Conservation (phyloP, 2,329 filamentous ascomycete species). For the Verticillium nubilum region DNA sequence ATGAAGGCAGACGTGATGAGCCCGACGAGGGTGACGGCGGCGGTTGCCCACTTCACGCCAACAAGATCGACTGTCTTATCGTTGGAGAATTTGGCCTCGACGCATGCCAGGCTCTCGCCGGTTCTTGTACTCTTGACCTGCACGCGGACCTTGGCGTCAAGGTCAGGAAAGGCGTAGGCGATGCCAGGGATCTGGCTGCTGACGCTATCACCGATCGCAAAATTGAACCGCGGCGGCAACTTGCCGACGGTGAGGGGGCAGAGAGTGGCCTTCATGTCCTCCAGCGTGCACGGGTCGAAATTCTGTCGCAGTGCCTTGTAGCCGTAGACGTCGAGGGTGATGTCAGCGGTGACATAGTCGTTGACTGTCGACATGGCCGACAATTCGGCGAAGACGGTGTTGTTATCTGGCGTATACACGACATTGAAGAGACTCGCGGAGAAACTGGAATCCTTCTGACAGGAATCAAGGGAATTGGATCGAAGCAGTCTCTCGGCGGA, state of each 20-base stretch:
- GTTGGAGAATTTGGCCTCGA: conserved; percentile 84
- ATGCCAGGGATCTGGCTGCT: conserved; percentile 71
- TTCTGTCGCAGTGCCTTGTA: conserved; percentile 62
- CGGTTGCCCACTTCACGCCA: conserved; percentile 84
- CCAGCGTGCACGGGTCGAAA: conserved; percentile 69
- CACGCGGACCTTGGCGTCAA: conserved; percentile 80
- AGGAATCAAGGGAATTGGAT: conserved; percentile 79
- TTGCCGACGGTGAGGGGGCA: conserved; percentile 88
- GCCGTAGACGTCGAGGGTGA: conserved; percentile 78
- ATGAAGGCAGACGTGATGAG: conserved; percentile 81
- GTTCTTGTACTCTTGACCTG: conserved; percentile 67
- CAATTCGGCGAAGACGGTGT: conserved; percentile 67
- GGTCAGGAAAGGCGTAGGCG: conserved; percentile 83
- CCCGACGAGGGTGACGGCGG: conserved; percentile 79
- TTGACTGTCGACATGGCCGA: conserved; percentile 77
- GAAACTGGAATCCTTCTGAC: conserved; percentile 79
- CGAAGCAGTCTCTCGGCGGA: conserved; percentile 62
- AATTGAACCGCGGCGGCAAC: background rate
- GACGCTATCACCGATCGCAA: too few relatives aligned
- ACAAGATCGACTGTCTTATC: conserved; percentile 86
- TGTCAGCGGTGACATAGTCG: conserved; percentile 73
- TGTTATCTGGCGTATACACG: conserved; percentile 70
- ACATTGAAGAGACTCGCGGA: conserved; percentile 87
- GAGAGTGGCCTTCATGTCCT: conserved; percentile 57
- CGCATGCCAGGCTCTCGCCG: conserved; percentile 68